phyloP scores from a whole-genome alignment of 371 early-diverging fungal species.

The Mortierella polycephala region DNA sequence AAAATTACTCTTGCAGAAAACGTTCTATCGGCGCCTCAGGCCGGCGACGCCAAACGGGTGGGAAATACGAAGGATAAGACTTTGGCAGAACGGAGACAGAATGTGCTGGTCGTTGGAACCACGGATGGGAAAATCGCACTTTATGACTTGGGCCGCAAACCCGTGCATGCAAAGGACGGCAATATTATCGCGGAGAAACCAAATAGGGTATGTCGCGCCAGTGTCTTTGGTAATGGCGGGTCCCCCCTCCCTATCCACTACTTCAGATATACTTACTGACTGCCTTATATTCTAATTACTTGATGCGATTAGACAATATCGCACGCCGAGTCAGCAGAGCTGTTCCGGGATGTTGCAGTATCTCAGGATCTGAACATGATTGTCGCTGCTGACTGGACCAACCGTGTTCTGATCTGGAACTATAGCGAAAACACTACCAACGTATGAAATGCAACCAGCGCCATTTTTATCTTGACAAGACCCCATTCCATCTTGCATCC shows the following conservation, averaged over 20 bases:
- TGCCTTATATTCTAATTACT: not conserved
- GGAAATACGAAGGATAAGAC: not conserved
- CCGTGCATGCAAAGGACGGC: conserved; percentile 22
- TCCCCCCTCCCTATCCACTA: not conserved
- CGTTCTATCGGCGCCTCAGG: not conserved
- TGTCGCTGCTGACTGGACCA: conserved; percentile 47
- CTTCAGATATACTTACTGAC: not conserved
- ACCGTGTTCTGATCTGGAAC: conserved; percentile 46
- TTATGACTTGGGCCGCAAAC: conserved; percentile 31
- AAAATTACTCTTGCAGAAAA: conserved; percentile 50
- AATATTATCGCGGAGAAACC: conserved; percentile 44
- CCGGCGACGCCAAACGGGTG: not conserved
- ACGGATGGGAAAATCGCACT: conserved; percentile 31
- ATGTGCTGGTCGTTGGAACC: conserved; percentile 36
- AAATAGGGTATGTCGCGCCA: conserved; percentile 14
- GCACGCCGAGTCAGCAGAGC: conserved; percentile 25
- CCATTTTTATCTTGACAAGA: not conserved
- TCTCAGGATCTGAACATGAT: conserved; percentile 46
- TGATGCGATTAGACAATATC: conserved; percentile 17
- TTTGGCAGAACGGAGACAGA: conserved; percentile 20
- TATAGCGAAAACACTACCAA: conserved; percentile 10
- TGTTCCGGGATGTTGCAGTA: conserved; percentile 39
- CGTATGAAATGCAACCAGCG: not conserved
- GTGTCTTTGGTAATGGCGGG: not conserved
- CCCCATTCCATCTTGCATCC: too few species aligned